Base-by-base conservation (phyloP, 345 rosid genomes). In the Hypericum androsaemum region DNA sequence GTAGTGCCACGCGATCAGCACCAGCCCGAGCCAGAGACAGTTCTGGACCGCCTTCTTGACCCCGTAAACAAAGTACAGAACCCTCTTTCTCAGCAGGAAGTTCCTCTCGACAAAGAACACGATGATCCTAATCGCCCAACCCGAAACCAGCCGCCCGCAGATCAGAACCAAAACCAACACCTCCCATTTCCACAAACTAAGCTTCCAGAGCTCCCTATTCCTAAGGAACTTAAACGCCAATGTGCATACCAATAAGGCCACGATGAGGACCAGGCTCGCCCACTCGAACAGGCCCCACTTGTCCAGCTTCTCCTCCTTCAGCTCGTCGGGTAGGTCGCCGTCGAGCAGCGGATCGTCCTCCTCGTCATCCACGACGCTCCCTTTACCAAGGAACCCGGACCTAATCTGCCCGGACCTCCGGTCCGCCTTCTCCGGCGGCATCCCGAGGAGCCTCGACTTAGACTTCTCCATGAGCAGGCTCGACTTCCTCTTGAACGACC, bases 391-490 rank as follows among this genome's bases (percentile, higher is more conserved):
- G 28, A 61, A 36, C 32, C 71, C 72, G 7, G 72, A 67, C 58
- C 53, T 67, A 48, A 67, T 52, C 58, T 53, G 72, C 15, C 63
- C 66, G 0, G 71, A 67, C 53, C 55, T 52, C 56, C 59, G 53
- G 12, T 63, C 71, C 10, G 66, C 57, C n/a, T 36, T 57, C 37
- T 57, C 66, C 10, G 59, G 59, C 6, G 66, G 71, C 2, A 32
- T 51, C 44, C 56, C 72, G 66, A 61, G 57, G 41, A 67, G 51
- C 39, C 72, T 62, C 5, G 72, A 67, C 50, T 62, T 67, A 0
- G 63, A 42, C 59, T 37, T 62, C 56, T 62, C 72, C 46, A 52
- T 67, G 6, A 58, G 53, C 38, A 67, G 38, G 12, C 15, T 53
- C 36, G 72, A 52, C 55, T 57, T 67, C 52, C 47, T 54, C 56